These are phyloP conservation scores for Adansonia gregorii DNA, from an alignment of 441 rosid genomes.

Conservation along the genomic window DNA sequence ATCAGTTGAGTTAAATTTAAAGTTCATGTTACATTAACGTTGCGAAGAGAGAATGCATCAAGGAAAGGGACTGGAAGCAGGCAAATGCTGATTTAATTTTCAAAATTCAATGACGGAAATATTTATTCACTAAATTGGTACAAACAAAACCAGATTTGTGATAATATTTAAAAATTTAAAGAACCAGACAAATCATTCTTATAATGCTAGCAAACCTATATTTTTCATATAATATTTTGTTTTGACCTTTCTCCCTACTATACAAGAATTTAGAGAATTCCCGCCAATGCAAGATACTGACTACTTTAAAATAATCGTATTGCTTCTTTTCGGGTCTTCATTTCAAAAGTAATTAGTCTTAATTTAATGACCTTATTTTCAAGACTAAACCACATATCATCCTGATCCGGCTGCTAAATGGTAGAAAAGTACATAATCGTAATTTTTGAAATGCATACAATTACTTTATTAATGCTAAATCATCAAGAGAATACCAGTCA, in stretches of 20 bases:
- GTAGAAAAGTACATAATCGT: not conserved
- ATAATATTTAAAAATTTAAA: not conserved
- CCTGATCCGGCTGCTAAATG: not conserved
- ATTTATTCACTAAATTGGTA: not conserved
- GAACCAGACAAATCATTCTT: not conserved
- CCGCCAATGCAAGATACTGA: conserved; percentile 17
- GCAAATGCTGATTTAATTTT: not conserved
- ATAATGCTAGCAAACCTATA: not conserved
- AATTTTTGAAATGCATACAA: not conserved
- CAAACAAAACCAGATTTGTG: not conserved
- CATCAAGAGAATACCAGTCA: not conserved
- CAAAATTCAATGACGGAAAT: conserved; percentile 7
- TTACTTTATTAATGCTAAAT: not conserved
- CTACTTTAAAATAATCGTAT: not conserved
- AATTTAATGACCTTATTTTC: conserved; percentile 1
- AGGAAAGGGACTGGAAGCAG: not conserved
- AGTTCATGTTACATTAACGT: too few species aligned
- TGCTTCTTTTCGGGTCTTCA: not conserved
- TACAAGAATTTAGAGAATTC: not conserved
- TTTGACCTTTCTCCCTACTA: conserved; percentile 14
- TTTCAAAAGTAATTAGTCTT: not conserved
- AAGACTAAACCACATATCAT: not conserved
- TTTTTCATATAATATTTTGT: not conserved
- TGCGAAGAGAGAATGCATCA: not conserved
- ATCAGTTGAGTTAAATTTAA: too few species aligned